A percentile compares a stretch with the other conserved stretches of the same genome.
These are phyloP conservation scores for Pythium sp. DNA, from an alignment of 352 stramenopile species.

Conservation along the genomic window DNA sequence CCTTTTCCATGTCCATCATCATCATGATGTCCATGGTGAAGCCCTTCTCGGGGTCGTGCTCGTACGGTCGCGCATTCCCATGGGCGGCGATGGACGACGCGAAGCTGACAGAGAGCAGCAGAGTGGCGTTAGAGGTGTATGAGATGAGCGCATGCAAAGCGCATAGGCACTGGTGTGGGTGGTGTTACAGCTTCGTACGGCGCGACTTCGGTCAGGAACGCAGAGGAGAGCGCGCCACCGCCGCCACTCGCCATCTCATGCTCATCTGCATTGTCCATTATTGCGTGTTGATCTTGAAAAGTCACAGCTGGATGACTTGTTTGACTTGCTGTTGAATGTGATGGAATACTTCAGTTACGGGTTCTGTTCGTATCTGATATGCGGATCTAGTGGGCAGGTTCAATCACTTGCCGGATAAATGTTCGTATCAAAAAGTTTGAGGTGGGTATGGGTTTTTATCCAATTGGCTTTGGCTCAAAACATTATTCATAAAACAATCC, in stretches of 20 bases:
- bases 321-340: not conserved
- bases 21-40: constrained; percentile 93
- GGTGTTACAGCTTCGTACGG: constrained; percentile 4
- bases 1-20: constrained; percentile 89
- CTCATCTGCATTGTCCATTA: not conserved
- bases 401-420: no score
- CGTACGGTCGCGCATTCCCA: constrained; percentile 39
- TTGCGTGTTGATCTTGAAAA: constrained; percentile 4
- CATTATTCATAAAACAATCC: no score
- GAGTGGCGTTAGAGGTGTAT: not conserved
- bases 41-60: constrained; percentile 74
- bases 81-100: not conserved
- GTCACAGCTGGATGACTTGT: not conserved
- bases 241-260: not conserved
- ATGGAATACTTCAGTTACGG: no score
- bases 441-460: no score
- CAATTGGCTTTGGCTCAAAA: no score
- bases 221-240: not conserved
- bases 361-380: no score
- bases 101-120: constrained; percentile 3
- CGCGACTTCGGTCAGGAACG: constrained; percentile 23
- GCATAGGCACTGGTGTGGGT: not conserved
- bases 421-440: no score
- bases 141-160: not conserved
- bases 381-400: no score